These are phyloP conservation scores for Lophium mytilinum DNA, from an alignment of 495 filamentous ascomycete genomes.

Conservation along the genomic window DNA sequence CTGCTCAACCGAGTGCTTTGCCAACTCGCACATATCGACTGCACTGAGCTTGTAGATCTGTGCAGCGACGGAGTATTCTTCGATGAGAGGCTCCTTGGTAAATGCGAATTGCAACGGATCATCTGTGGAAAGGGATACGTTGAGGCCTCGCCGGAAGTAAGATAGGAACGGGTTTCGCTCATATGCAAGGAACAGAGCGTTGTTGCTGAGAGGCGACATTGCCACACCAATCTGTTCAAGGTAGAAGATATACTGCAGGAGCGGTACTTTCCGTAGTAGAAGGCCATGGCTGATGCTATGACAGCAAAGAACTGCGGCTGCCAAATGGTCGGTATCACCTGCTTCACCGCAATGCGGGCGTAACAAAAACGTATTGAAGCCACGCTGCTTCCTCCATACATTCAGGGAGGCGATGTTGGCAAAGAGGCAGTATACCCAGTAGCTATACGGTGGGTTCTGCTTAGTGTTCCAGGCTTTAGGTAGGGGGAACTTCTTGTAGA, in stretches of 20 bases:
- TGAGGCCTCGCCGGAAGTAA: conserved; percentile 90
- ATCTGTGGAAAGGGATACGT: conserved; percentile 93
- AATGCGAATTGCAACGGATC: conserved; percentile 97
- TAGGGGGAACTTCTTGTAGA: conserved; percentile 89
- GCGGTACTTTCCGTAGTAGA: conserved; percentile 82
- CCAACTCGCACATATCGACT: conserved; percentile 97
- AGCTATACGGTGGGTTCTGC: conserved; percentile 96
- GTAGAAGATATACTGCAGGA: conserved; percentile 96
- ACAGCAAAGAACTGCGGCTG: conserved; percentile 84
- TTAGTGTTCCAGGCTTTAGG: conserved; percentile 80
- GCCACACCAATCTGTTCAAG: conserved; percentile 96
- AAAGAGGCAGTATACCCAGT: conserved; percentile 97
- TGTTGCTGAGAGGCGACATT: conserved; percentile 98
- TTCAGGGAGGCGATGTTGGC: conserved; percentile 92
- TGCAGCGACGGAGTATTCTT: conserved; percentile 94
- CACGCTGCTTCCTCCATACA: conserved; percentile 76
- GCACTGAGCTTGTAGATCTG: conserved; percentile 97
- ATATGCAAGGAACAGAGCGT: conserved; percentile 92
- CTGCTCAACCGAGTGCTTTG: conserved; percentile 89
- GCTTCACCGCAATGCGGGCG: conserved; percentile 95
- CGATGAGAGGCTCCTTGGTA: conserved; percentile 95
- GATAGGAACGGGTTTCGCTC: conserved; percentile 92
- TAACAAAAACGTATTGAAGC: conserved; percentile 92
- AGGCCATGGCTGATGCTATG: conserved; percentile 97
- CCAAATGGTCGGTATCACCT: conserved; percentile 91